These are phyloP conservation scores for Ceratobasidium sp. DNA, from an alignment of 1,284 basidiomycete genomes.

Conservation along the genomic window DNA sequence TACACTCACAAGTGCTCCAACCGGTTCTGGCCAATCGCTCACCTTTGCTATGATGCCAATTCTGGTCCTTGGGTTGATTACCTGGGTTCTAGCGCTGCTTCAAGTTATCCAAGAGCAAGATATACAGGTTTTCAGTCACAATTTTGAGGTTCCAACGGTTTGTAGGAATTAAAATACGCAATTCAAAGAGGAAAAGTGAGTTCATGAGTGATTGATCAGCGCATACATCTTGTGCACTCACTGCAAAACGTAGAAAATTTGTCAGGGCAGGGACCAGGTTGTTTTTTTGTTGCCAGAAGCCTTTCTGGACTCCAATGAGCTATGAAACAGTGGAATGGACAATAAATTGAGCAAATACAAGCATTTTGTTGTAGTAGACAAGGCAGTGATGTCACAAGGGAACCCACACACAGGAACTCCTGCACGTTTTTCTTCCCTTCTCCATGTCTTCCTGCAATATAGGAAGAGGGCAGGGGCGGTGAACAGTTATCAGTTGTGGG, in stretches of 20 bases:
- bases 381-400: no score
- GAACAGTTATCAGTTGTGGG: no score
- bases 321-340: not conserved
- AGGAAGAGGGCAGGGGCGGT: no score
- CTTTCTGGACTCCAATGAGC: slow-evolving; percentile 9
- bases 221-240: slow-evolving; percentile 17
- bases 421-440: no score
- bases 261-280: not conserved
- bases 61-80: not conserved
- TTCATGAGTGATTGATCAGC: no score
- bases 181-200: not conserved
- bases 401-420: no score
- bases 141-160: not conserved
- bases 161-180: not conserved
- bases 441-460: no score
- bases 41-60: not conserved
- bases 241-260: not conserved
- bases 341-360: not conserved
- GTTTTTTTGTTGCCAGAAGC: slow-evolving; percentile 13
- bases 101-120: slow-evolving; percentile 17
- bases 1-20: not conserved
- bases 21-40: slow-evolving; percentile 19
- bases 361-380: slow-evolving; percentile 7
- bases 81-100: slow-evolving; percentile 18
- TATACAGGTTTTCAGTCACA: not conserved